A percentile compares a stretch with the other conserved stretches of the same genome.
Conservation (phyloP, 495 filamentous ascomycete genomes). For the Rusavskia elegans region DNA sequence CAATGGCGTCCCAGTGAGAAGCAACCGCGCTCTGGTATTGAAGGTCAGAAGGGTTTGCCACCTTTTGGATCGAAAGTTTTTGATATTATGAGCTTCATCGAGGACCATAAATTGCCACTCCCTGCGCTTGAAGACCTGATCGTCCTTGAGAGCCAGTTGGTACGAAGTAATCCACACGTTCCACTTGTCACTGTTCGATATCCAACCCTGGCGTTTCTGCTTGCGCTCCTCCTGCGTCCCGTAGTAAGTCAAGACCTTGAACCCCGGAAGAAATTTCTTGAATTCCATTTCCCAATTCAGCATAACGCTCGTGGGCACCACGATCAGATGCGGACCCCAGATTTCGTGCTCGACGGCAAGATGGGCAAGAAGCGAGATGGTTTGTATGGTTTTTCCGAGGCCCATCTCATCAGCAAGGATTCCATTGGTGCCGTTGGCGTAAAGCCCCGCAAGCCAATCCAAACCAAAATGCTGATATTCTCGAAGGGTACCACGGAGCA, state of each 20-base stretch:
- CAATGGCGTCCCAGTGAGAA: constrained; percentile 88
- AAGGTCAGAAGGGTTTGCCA: constrained; percentile 93
- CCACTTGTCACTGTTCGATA: constrained; percentile 81
- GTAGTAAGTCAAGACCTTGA: constrained; percentile 97
- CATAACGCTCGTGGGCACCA: constrained; percentile 97
- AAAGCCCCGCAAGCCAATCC: constrained; percentile 89
- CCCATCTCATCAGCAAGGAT: constrained; percentile 99
- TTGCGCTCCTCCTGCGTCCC: constrained; percentile 84
- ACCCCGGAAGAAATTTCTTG: constrained; percentile 97
- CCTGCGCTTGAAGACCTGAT: constrained; percentile 81
- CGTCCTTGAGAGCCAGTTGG: constrained; percentile 85
- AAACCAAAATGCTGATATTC: constrained; percentile 95
- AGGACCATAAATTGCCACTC: constrained; percentile 97
- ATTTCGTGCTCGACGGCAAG: constrained; percentile 79
- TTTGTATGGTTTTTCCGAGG: constrained; percentile 96
- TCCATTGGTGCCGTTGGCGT: constrained; percentile 86
- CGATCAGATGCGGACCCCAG: constrained; percentile 92
- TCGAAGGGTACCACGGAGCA: constrained; percentile 82
- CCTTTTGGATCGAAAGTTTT: constrained; percentile 92
- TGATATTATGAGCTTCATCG: constrained; percentile 98
- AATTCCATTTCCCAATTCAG: constrained; percentile 99
- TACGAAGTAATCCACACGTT: constrained; percentile 97
- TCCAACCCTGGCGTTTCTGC: constrained; percentile 65
- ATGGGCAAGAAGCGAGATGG: constrained; percentile 86
- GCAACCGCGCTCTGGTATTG: constrained; percentile 68